A percentile compares a stretch with the other conserved stretches of the same genome.
Conservation (phyloP, 495 filamentous ascomycete genomes). For the Penicilliopsis zonata region DNA sequence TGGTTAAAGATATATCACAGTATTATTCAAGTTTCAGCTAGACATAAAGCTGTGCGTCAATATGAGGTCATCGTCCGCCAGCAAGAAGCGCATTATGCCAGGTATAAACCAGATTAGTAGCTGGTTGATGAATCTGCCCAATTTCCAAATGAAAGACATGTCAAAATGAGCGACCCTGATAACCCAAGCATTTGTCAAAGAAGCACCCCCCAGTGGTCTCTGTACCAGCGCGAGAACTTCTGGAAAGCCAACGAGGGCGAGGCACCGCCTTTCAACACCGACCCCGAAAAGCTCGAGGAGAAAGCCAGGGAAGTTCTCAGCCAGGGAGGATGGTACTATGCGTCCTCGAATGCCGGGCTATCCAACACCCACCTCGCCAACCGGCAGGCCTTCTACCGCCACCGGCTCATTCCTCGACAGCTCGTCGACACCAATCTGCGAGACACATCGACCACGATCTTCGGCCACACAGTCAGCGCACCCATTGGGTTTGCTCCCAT, state of each 20-base stretch:
- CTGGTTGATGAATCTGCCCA: too few relatives aligned
- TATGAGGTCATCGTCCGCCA: too few relatives aligned
- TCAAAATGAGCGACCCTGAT: slow-evolving; percentile 40
- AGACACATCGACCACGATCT: slow-evolving; percentile 47
- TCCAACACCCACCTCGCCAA: slow-evolving; percentile 56
- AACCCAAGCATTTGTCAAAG: slow-evolving; percentile 44
- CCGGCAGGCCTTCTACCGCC: slow-evolving; percentile 56
- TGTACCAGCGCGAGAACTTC: slow-evolving; percentile 53
- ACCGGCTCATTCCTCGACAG: slow-evolving; percentile 50
- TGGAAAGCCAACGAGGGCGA: slow-evolving; percentile 45
- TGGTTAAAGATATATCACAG: too few relatives aligned
- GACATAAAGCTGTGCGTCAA: too few relatives aligned
- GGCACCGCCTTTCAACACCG: slow-evolving; percentile 46
- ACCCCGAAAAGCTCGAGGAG: slow-evolving; percentile 45
- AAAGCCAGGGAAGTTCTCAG: slow-evolving; percentile 44
- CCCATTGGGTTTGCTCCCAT: slow-evolving; percentile 56
- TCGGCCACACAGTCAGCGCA: slow-evolving; percentile 45
- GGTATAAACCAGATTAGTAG: too few relatives aligned
- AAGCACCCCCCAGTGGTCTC: slow-evolving; percentile 46
- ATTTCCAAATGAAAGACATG: too few relatives aligned
- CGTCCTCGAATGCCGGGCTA: slow-evolving; percentile 53
- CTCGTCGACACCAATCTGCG: slow-evolving; percentile 49
- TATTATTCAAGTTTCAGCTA: too few relatives aligned
- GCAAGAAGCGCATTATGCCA: too few relatives aligned
- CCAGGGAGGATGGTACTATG: slow-evolving; percentile 38